Evolutionary conservation across 768 basidiomycete species (phyloP).

Genomic region (Tylopilus sp.): DNA sequence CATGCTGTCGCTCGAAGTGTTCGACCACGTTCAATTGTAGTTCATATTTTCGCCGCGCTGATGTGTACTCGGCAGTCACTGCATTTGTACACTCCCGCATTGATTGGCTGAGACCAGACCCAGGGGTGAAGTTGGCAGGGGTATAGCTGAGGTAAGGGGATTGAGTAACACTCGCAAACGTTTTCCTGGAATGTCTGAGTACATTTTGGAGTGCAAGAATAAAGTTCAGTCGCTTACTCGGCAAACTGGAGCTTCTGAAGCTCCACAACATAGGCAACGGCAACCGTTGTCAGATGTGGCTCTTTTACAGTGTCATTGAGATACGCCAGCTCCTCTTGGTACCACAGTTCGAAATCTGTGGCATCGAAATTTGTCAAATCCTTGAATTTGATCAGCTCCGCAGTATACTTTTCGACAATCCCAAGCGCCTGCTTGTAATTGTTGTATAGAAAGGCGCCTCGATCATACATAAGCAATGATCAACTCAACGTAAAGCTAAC

Average conservation of each 20-base stretch:
- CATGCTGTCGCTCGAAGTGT: neutral
- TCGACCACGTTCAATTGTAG: neutral
- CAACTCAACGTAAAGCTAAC: too few relatives aligned
- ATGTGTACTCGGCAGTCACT: neutral
- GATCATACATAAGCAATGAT: neutral
- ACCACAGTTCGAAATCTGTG: neutral
- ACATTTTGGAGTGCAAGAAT: neutral
- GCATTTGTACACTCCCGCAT: neutral
- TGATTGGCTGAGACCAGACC: neutral
- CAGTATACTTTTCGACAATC: neutral
- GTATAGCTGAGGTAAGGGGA: neutral
- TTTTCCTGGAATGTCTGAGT: neutral
- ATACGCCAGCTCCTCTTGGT: neutral
- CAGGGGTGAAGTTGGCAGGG: neutral
- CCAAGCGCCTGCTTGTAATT: neutral
- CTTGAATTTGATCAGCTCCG: neutral
- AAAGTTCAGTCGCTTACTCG: neutral
- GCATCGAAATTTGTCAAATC: neutral
- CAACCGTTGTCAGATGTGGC: neutral
- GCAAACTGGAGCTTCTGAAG: neutral
- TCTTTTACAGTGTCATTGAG: neutral
- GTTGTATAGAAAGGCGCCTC: neutral
- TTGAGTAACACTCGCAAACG: neutral
- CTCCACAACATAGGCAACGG: neutral
- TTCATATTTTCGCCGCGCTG: neutral